phyloP scores from a whole-genome alignment of 2,329 filamentous ascomycete genomes.

The Spiromastix sp. region DNA sequence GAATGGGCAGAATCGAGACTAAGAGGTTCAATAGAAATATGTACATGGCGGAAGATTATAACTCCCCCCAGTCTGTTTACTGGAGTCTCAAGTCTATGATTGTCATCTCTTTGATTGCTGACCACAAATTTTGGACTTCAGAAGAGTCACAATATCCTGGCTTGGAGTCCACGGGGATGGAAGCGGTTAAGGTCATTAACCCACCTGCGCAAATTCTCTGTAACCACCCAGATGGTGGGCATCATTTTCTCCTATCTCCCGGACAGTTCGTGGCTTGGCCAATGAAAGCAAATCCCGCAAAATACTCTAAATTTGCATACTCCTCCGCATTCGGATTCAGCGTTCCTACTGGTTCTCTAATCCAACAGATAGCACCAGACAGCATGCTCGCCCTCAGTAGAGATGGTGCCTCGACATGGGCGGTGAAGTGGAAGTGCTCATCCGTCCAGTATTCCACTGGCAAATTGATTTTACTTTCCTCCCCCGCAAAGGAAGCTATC shows the following conservation, averaged over 20 bases:
- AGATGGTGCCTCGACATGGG: slow-evolving; percentile 30
- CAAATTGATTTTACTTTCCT: not conserved
- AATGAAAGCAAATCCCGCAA: slow-evolving; percentile 34
- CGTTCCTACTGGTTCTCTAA: slow-evolving; percentile 28
- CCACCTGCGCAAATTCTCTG: slow-evolving; percentile 38
- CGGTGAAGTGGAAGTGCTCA: slow-evolving; percentile 24
- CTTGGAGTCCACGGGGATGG: slow-evolving; percentile 3
- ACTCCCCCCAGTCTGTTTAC: slow-evolving; percentile 46
- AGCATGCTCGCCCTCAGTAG: slow-evolving; percentile 28
- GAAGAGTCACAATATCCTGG: slow-evolving; percentile 29
- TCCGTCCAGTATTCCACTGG: slow-evolving; percentile 1
- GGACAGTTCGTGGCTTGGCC: slow-evolving; percentile 31
- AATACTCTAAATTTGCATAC: slow-evolving; percentile 41
- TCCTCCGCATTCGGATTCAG: slow-evolving; percentile 40
- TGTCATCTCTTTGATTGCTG: slow-evolving; percentile 25
- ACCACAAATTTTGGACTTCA: slow-evolving; percentile 37
- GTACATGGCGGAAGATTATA: slow-evolving; percentile 48
- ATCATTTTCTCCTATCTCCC: slow-evolving; percentile 35
- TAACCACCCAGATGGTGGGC: slow-evolving; percentile 20
- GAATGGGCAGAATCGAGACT: no score
- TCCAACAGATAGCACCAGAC: slow-evolving; percentile 33
- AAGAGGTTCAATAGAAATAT: no score
- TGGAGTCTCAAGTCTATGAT: slow-evolving; percentile 45
- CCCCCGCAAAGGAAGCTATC: not conserved
- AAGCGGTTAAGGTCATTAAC: slow-evolving; percentile 9